phyloP scores from a whole-genome alignment of 805 yeast species.

The Schwanniomyces pseudopolymorphus region DNA sequence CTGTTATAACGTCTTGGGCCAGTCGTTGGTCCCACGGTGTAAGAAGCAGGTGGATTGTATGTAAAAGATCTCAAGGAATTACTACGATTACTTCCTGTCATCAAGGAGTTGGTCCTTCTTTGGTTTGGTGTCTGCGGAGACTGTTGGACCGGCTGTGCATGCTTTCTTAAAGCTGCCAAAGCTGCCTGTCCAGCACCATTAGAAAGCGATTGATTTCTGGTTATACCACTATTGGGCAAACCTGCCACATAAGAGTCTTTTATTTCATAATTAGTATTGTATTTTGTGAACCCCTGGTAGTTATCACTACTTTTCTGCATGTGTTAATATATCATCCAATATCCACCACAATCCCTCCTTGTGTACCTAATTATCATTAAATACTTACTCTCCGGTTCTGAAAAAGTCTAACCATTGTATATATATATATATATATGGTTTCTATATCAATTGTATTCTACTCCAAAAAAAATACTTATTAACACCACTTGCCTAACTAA shows the following conservation, averaged over 20 bases:
- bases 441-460: background rate
- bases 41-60: conserved; percentile 41
- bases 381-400: conserved; percentile 7
- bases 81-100: conserved; percentile 16
- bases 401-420: conserved; percentile 6
- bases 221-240: conserved; percentile 16
- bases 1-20: conserved; percentile 2
- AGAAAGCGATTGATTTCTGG: conserved; percentile 23
- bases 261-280: conserved; percentile 25
- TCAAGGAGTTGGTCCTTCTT: conserved; percentile 22
- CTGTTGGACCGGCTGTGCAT: conserved; percentile 17
- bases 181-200: conserved; percentile 43
- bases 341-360: background rate
- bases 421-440: background rate
- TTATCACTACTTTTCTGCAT: conserved; percentile 12
- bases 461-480: no score
- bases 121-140: conserved; percentile 1
- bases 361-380: background rate
- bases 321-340: conserved; percentile 5
- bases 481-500: no score
- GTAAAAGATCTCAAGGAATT: conserved; percentile 36
- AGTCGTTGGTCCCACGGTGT: conserved; percentile 28
- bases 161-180: conserved; percentile 37
- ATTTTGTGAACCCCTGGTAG: conserved; percentile 36
- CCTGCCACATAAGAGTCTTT: conserved; percentile 17